These are phyloP conservation scores for Calocybe cyanea DNA, from an alignment of 768 basidiomycete genomes.

Conservation along the genomic window DNA sequence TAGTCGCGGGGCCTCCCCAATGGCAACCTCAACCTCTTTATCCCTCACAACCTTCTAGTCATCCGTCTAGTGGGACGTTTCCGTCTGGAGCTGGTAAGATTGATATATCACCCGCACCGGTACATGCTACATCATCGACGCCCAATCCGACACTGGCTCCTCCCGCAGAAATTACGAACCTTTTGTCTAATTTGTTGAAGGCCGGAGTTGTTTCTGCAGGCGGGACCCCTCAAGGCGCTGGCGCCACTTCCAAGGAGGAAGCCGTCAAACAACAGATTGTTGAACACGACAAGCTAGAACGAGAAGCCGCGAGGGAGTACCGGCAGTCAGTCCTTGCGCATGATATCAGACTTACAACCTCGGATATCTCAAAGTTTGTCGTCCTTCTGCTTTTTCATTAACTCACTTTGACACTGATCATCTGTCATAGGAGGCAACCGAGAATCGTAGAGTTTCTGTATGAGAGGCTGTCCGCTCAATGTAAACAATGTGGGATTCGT, in stretches of 20 bases:
- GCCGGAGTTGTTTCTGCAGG: conserved; percentile 70
- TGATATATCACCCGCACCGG: conserved; percentile 19
- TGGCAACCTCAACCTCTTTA: conserved; percentile 19
- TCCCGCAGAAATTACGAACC: conserved; percentile 45
- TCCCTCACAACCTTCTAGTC: conserved; percentile 15
- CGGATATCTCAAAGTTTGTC: conserved; percentile 75
- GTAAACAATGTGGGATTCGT: conserved; percentile 91
- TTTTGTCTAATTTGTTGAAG: conserved; percentile 68
- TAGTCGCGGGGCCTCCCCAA: conserved; percentile 14
- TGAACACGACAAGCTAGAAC: conserved; percentile 34
- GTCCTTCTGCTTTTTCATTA: conserved; percentile 4
- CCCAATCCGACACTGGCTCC: conserved; percentile 28
- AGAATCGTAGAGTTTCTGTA: conserved; percentile 67
- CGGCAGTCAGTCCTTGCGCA: conserved; percentile 56
- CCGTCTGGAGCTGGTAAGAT: conserved; percentile 18
- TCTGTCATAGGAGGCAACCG: conserved; percentile 47
- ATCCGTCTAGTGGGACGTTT: conserved; percentile 11
- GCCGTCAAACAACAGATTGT: conserved; percentile 20
- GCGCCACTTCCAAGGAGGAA: conserved; percentile 37
- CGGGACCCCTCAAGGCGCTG: conserved; percentile 48
- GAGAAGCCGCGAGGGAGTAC: conserved; percentile 54
- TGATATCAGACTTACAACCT: conserved; percentile 55
- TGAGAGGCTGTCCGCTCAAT: conserved; percentile 72
- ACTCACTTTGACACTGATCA: conserved; percentile 3
- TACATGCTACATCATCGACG: conserved; percentile 25